These are phyloP conservation scores for Discostella stelligeroides DNA, from an alignment of 108 stramenopile genomes.

Conservation along the genomic window DNA sequence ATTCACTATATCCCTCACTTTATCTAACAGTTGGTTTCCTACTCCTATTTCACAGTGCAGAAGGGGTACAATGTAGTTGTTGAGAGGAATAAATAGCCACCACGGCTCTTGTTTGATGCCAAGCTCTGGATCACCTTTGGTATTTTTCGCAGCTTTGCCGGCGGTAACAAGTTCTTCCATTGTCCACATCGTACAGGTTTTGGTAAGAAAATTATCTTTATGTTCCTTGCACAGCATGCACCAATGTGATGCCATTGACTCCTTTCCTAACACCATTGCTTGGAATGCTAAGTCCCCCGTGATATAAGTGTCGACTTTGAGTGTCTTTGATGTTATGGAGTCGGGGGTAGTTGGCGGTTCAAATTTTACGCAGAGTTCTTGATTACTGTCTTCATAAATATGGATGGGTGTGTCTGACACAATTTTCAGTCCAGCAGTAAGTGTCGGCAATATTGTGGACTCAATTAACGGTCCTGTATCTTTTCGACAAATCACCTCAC, in stretches of 20 bases:
- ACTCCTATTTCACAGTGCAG: constrained; percentile 13
- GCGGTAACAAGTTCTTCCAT: neutral
- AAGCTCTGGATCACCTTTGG: neutral
- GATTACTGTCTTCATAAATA: neutral
- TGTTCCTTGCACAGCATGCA: constrained; percentile 3
- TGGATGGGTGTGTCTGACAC: neutral
- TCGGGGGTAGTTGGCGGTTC: neutral
- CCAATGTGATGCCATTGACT: neutral
- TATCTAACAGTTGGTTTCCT: neutral
- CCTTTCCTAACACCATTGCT: constrained; percentile 2
- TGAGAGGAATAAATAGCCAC: constrained; percentile 10
- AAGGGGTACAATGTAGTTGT: constrained; percentile 2
- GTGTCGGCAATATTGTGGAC: neutral
- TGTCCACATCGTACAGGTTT: constrained; percentile 1
- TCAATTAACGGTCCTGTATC: neutral
- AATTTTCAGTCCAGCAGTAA: neutral
- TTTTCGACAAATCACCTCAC: constrained; percentile 6
- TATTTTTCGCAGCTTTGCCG: neutral
- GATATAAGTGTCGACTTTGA: neutral
- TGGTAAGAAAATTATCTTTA: neutral
- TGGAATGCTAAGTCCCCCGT: constrained; percentile 10
- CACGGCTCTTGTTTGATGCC: constrained; percentile 1
- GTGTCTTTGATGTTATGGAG: neutral
- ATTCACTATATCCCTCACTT: neutral
- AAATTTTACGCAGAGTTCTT: neutral